These are phyloP conservation scores for Alternaria ethzedia DNA, from an alignment of 2,329 filamentous ascomycete genomes.

Conservation along the genomic window DNA sequence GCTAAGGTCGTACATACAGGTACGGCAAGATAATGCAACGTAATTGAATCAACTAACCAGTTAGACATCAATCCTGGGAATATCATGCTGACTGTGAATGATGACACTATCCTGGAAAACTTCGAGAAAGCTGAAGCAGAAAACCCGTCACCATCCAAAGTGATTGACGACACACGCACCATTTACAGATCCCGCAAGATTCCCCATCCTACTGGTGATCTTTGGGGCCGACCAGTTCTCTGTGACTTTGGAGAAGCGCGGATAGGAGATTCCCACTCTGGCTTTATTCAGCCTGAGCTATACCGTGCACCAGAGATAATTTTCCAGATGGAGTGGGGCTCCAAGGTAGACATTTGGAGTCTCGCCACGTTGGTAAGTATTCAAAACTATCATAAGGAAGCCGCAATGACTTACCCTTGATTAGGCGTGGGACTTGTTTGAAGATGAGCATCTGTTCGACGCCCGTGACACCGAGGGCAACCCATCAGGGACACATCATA, in stretches of 20 bases:
- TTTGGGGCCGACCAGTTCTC: conserved; percentile 44
- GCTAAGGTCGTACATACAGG: conserved; percentile 56
- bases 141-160: conserved; percentile 49
- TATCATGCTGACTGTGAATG: conserved; percentile 49
- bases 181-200: conserved; percentile 34
- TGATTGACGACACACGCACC: conserved; percentile 31
- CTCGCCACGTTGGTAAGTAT: conserved; percentile 47
- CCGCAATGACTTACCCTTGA: conserved; percentile 17
- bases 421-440: conserved; percentile 49
- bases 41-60: conserved; percentile 15
- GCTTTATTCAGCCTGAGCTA: conserved; percentile 47
- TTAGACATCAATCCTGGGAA: conserved; percentile 55
- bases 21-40: conserved; percentile 29
- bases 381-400: conserved; percentile 12
- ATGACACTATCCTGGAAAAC: conserved; percentile 46
- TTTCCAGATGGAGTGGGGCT: conserved; percentile 47
- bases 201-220: conserved; percentile 37
- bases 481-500: conserved; percentile 34
- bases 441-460: conserved; percentile 45
- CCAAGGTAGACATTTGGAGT: conserved; percentile 50
- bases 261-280: conserved; percentile 37
- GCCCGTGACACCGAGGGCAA: conserved; percentile 29
- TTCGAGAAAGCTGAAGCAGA: conserved; percentile 48
- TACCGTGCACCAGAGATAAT: conserved; percentile 52
- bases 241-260: conserved; percentile 48